phyloP scores from a whole-genome alignment of 2,329 filamentous ascomycete species.

The Phyllosticta citriasiana region DNA sequence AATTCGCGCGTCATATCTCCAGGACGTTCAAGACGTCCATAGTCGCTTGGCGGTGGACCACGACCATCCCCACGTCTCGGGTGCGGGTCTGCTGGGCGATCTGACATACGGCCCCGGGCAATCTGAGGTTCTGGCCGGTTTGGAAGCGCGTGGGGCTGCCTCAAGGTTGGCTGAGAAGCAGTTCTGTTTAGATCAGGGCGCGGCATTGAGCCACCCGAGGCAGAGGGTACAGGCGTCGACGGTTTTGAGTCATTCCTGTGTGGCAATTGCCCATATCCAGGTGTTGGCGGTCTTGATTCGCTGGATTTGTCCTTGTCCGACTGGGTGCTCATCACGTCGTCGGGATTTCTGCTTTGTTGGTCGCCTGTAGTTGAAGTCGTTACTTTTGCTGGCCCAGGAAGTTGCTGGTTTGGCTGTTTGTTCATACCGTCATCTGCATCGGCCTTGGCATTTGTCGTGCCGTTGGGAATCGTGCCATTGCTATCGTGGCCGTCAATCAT shows the following conservation, averaged over 20 bases:
- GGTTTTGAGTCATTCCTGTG: constrained; percentile 12
- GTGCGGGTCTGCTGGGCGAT: constrained; percentile 24
- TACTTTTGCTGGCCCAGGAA: background rate
- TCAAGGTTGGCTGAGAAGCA: background rate
- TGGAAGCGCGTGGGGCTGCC: constrained; percentile 38
- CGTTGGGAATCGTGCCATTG: constrained; percentile 25
- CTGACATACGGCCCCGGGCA: constrained; percentile 27
- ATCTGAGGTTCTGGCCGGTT: constrained; percentile 50
- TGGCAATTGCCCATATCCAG: background rate
- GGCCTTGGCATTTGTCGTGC: constrained; percentile 19
- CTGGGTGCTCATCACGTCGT: background rate
- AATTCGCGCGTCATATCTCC: constrained; percentile 24
- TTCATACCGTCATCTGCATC: constrained; percentile 67
- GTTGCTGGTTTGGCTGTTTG: constrained; percentile 19
- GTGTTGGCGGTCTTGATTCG: constrained; percentile 9
- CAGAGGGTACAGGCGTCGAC: constrained; percentile 16
- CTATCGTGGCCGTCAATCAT: constrained; percentile 12
- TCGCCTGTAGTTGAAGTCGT: background rate
- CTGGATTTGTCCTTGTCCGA: background rate
- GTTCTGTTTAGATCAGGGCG: constrained; percentile 8
- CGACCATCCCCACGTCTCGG: constrained; percentile 23
- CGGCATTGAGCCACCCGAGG: constrained; percentile 12
- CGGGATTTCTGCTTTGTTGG: background rate
- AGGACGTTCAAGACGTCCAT: constrained; percentile 36
- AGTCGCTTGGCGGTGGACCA: constrained; percentile 25